A percentile compares a stretch with the other conserved stretches of the same genome.
Evolutionary conservation across 345 rosid species (phyloP).

Genomic region (Syzygium oleosum): DNA sequence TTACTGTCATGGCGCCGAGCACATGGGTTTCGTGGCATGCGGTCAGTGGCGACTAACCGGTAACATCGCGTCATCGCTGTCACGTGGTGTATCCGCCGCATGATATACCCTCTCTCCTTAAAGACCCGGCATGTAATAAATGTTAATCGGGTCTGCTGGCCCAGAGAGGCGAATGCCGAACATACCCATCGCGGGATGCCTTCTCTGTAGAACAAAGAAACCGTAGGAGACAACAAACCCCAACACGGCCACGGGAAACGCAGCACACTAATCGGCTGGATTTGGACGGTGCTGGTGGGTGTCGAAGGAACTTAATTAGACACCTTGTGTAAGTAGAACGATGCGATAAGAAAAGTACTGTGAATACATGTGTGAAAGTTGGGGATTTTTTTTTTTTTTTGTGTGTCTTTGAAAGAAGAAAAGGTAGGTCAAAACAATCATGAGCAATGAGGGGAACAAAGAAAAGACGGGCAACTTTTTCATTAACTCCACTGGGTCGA

Average conservation of each 20-base stretch:
- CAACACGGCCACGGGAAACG: neutral
- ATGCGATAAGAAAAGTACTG: neutral
- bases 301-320: neutral
- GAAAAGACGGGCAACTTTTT: neutral
- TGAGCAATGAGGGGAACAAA: neutral
- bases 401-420: neutral
- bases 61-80: neutral
- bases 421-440: neutral
- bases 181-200: neutral
- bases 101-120: neutral
- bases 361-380: neutral
- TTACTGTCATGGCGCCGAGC: neutral
- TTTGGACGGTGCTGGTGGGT: neutral
- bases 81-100: neutral
- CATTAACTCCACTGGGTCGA: neutral
- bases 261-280: accelerated
- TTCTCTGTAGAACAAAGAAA: neutral
- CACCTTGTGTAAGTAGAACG: neutral
- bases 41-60: neutral
- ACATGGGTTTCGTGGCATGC: neutral
- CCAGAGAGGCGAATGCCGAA: neutral
- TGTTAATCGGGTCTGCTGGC: neutral
- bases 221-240: neutral
- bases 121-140: neutral
- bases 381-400: neutral